Percentiles rank a stretch among this genome's conserved stretches.
Conservation (phyloP, 2,329 filamentous ascomycete species). For the Curvularia sp. region DNA sequence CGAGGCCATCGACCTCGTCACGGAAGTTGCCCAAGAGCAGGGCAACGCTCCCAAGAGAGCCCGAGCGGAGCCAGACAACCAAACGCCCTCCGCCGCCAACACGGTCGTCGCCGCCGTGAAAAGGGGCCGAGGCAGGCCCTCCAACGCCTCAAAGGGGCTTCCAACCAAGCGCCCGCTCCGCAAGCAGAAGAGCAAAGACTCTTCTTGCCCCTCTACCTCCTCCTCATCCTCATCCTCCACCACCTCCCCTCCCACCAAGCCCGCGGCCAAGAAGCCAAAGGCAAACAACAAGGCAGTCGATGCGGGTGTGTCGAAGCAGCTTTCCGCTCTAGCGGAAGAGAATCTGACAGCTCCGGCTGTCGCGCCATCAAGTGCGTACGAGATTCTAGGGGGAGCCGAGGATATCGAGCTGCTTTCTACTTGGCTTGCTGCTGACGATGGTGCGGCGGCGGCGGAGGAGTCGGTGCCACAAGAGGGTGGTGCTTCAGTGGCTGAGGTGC, state of each 20-base stretch:
- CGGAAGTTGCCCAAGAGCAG: neutral
- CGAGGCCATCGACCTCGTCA: neutral
- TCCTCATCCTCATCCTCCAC: neutral
- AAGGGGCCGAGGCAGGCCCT: neutral
- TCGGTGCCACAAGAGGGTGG: too few species aligned
- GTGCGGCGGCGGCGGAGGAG: neutral
- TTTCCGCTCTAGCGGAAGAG: neutral
- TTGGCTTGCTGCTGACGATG: too few species aligned
- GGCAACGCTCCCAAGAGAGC: neutral
- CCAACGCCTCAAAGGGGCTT: conserved; percentile 1
- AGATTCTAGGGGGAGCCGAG: neutral
- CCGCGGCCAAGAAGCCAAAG: neutral
- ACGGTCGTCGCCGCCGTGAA: neutral
- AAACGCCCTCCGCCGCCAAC: neutral
- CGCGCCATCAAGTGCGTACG: neutral
- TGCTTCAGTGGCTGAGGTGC: neutral
- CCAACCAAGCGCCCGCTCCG: neutral
- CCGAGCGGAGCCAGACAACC: neutral
- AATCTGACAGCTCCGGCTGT: neutral
- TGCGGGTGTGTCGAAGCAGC: neutral
- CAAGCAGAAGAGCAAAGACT: neutral
- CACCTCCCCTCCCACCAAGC: neutral
- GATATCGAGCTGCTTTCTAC: neutral
- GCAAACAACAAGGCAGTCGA: neutral
- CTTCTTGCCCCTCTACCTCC: neutral